Conservation (phyloP, 1,139 yeast species). For the Zygosaccharomyces pseudobailii region DNA sequence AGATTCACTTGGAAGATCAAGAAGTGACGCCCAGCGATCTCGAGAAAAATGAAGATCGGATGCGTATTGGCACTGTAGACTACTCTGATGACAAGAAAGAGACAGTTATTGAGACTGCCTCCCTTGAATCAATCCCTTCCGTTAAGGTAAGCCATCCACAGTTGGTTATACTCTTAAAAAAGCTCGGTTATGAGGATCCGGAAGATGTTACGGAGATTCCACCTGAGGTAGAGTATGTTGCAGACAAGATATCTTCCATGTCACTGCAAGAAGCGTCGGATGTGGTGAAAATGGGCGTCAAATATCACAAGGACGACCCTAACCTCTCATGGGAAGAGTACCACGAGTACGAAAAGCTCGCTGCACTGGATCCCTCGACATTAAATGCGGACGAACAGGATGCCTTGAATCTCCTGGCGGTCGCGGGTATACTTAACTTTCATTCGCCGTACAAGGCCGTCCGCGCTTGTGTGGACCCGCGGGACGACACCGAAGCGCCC, state of each 20-base stretch:
- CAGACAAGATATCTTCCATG: constrained; percentile 39
- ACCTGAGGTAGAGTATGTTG: constrained; percentile 36
- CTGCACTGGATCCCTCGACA: constrained; percentile 20
- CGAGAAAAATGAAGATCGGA: not conserved
- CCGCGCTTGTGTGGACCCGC: constrained; percentile 51
- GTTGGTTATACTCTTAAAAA: constrained; percentile 6
- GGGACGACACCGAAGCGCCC: constrained; percentile 46
- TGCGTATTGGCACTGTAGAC: not conserved
- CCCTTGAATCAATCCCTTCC: not conserved
- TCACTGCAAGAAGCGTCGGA: constrained; percentile 40
- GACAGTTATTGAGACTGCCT: not conserved
- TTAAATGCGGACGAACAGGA: constrained; percentile 11
- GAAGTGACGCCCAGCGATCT: not conserved
- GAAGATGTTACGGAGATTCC: constrained; percentile 15
- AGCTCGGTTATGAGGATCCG: constrained; percentile 31
- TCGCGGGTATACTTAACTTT: constrained; percentile 46
- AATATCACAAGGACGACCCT: constrained; percentile 44
- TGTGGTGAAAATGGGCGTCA: constrained; percentile 39
- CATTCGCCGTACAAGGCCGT: constrained; percentile 65
- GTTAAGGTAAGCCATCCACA: not conserved
- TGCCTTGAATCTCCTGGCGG: constrained; percentile 36
- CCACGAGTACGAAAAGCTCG: constrained; percentile 27
- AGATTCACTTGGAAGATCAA: not conserved
- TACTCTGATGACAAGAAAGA: not conserved
- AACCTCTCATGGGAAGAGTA: constrained; percentile 43